Evolutionary conservation across 164 flowering plant genomes (phyloP).

Genomic region (Buxus sempervirens): DNA sequence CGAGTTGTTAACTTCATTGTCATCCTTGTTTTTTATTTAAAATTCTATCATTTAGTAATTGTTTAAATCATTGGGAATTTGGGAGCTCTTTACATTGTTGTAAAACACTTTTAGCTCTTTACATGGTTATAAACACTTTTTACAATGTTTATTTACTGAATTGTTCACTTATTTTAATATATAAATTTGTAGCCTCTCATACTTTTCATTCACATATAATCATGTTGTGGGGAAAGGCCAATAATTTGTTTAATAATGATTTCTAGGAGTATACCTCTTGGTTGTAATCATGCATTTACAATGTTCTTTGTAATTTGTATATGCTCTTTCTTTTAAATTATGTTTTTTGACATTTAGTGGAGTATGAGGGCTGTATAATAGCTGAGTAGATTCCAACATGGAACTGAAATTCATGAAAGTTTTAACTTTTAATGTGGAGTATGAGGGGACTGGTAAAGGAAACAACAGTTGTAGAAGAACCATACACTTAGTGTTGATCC

Average conservation of each 20-base stretch:
- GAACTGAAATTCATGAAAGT: background rate
- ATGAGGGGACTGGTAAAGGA: no score
- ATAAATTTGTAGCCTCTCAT: background rate
- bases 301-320: background rate
- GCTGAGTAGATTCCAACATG: background rate
- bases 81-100: no score
- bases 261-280: background rate
- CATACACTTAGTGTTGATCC: no score
- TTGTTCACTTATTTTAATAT: no score
- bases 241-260: background rate
- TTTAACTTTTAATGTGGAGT: no score
- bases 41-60: background rate
- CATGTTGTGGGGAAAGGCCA: background rate
- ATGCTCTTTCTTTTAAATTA: background rate
- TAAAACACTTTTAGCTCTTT: no score
- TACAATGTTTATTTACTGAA: no score
- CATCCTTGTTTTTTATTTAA: no score
- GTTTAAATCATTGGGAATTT: background rate
- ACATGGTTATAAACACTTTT: no score
- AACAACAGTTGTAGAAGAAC: no score
- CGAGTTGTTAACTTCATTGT: background rate
- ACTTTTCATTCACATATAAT: background rate
- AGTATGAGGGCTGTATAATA: background rate
- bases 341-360: background rate
- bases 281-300: background rate